These are phyloP conservation scores for Thelephora aurantiotincta DNA, from an alignment of 768 basidiomycete species.

Conservation along the genomic window DNA sequence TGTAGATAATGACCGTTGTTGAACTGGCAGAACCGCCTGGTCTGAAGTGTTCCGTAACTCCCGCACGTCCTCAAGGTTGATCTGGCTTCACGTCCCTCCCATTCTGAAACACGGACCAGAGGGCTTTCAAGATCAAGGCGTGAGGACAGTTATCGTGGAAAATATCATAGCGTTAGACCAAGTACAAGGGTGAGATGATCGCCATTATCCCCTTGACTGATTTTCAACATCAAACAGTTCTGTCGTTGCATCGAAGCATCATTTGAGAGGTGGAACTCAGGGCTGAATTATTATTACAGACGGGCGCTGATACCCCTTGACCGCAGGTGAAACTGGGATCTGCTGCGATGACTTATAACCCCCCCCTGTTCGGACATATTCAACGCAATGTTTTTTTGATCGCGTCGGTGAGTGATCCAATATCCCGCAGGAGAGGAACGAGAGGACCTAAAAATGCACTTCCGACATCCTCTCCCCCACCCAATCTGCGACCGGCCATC, in stretches of 20 bases:
- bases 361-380: slow-evolving; percentile 30
- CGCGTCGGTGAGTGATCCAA: too few relatives aligned
- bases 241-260: slow-evolving; percentile 44
- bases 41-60: slow-evolving; percentile 39
- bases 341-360: slow-evolving; percentile 51
- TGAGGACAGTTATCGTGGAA: slow-evolving; percentile 40
- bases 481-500: too few relatives aligned
- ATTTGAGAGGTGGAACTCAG: slow-evolving; percentile 30
- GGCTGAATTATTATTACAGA: neutral
- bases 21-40: slow-evolving; percentile 40
- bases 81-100: slow-evolving; percentile 51
- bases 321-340: slow-evolving; percentile 39
- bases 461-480: too few relatives aligned
- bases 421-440: too few relatives aligned
- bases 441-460: too few relatives aligned
- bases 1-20: slow-evolving; percentile 49
- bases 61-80: slow-evolving; percentile 33
- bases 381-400: too few relatives aligned
- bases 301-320: neutral
- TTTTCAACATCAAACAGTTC: slow-evolving; percentile 23
- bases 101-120: slow-evolving; percentile 28
- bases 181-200: slow-evolving; percentile 32
- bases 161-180: slow-evolving; percentile 47
- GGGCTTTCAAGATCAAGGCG: slow-evolving; percentile 22
- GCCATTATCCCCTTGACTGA: neutral